These are phyloP conservation scores for Microcyclospora tardicrescens DNA, from an alignment of 2,329 filamentous ascomycete genomes.

Conservation along the genomic window DNA sequence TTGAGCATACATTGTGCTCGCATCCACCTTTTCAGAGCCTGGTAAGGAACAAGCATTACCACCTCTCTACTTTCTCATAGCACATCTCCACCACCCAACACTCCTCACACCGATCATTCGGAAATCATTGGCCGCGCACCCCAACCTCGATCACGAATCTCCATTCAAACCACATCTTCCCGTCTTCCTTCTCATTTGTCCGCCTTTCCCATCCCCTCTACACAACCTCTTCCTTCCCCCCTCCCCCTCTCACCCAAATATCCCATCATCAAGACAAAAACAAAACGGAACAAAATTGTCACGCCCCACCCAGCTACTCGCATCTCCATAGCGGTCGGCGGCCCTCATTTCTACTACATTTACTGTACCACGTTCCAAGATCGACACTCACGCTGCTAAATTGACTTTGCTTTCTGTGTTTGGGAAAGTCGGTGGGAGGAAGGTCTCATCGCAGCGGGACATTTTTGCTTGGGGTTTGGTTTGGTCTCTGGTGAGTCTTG, in stretches of 20 bases:
- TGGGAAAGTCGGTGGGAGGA: background rate
- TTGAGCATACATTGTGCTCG: background rate
- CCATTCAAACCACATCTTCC: no score
- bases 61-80: background rate
- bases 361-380: background rate
- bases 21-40: background rate
- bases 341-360: background rate
- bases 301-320: background rate
- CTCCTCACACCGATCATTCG: no score
- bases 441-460: background rate
- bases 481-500: no score
- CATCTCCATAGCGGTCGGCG: background rate
- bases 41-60: background rate
- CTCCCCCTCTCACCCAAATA: no score
- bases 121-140: no score
- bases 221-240: no score
- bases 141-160: background rate
- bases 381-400: background rate
- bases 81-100: no score
- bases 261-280: no score
- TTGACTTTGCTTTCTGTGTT: background rate
- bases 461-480: no score
- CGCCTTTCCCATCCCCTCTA: no score
- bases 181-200: no score
- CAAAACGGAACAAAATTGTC: background rate